A percentile compares a stretch with the other conserved stretches of the same genome.
phyloP scores from a whole-genome alignment of 2,329 filamentous ascomycete species.

The Rachicladosporium sp. region DNA sequence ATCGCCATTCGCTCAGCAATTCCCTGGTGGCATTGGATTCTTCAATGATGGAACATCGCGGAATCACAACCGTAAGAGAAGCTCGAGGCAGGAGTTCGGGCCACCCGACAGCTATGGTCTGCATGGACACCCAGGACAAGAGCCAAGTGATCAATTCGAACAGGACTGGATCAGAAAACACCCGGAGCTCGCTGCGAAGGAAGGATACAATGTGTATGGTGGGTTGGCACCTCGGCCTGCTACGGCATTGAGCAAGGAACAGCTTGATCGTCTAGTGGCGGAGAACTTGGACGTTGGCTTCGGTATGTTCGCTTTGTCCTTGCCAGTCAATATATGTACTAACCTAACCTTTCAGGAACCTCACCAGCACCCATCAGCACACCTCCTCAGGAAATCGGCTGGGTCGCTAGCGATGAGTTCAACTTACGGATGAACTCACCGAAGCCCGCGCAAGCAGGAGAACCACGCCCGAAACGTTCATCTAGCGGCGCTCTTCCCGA shows the following conservation, averaged over 20 bases:
- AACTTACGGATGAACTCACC: conserved; percentile 64
- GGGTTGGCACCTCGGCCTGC: conserved; percentile 48
- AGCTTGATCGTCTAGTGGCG: conserved; percentile 80
- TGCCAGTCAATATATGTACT: neutral
- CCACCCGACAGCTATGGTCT: conserved; percentile 88
- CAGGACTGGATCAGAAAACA: conserved; percentile 89
- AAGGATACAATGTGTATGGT: conserved; percentile 57
- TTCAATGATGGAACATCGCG: conserved; percentile 46
- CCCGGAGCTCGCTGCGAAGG: conserved; percentile 67
- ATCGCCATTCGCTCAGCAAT: conserved; percentile 39
- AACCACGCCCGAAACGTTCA: conserved; percentile 13
- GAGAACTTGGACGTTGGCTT: conserved; percentile 47
- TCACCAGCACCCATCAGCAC: conserved; percentile 54
- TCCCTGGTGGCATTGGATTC: conserved; percentile 37
- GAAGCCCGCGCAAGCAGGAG: conserved; percentile 29
- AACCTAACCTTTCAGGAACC: conserved; percentile 41
- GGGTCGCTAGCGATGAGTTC: conserved; percentile 76
- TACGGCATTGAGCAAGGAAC: conserved; percentile 77
- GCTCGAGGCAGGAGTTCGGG: conserved; percentile 55
- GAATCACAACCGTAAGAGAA: conserved; percentile 52
- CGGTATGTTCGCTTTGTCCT: conserved; percentile 27
- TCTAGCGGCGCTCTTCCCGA: conserved; percentile 26
- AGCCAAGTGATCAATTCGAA: conserved; percentile 68
- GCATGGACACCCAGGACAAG: conserved; percentile 65
- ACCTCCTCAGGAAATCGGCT: conserved; percentile 83